Evolutionary conservation across 441 rosid genomes (phyloP), one percentile per base, ranked within the genome.

Genomic region (Bruguiera hainesii): DNA sequence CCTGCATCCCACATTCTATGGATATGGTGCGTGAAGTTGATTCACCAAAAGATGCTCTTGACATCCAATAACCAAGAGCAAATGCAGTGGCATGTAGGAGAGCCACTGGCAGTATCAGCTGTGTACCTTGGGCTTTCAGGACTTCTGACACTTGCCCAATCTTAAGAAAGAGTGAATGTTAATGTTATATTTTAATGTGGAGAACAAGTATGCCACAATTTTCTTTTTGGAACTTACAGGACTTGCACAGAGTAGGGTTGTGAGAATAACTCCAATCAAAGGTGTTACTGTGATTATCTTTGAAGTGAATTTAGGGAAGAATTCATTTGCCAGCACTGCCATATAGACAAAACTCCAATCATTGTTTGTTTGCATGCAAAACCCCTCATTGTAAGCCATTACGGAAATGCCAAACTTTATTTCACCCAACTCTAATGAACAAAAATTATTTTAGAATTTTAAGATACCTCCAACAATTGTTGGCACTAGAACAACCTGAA

Each of bases 1-100:
- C 98, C 89, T 94, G 98, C 98, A 91, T 94, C 68, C 98, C 98
- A 71, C 97, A 91, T 73, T 94, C 98, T 56, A 94, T 94, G 63
- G 98, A 91, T 73, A 94, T 94, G 72, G 98, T 94, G 5, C 97
- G 93, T 11, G 97, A 94, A 49, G 98, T 94, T 67, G 98, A 94
- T 85, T 91, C 97, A 60, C 97, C 96, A 57, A 94, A 94, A 16
- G 93, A 87, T 63, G 84, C 2, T 82, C 80, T 91, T 13, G 97
- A 91, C 63, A 89, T 1, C 92, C 92, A 91, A 69, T 91, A 94
- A 66, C 98, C 98, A 65, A 94, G 61, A 67, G 91, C 85, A 82
- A 94, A 94, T 51, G 98, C 97, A 61, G 89, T 86, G 33, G 73
- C 91, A 55, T 94, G 97, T 61, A 94, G 80, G 71, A 86, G 70